Percentiles rank a stretch among this genome's conserved stretches.
These are phyloP conservation scores for Spencermartinsiella ligniputridi DNA, from an alignment of 1,139 yeast species.

Conservation along the genomic window DNA sequence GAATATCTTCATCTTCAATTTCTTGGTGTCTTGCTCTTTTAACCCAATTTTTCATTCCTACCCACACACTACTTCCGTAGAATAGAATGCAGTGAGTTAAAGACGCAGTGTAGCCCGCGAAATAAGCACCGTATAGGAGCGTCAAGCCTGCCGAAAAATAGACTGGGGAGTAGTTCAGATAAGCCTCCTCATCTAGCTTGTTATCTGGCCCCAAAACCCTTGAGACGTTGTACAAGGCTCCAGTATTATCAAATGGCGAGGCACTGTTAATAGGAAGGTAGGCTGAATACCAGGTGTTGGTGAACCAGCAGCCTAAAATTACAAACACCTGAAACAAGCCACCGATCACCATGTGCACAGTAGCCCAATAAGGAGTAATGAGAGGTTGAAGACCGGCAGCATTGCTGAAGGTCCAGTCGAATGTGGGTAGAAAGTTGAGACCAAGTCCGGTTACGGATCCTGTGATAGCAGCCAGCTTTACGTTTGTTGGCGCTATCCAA, in stretches of 20 bases:
- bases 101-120: slow-evolving; percentile 35
- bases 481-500: slow-evolving; percentile 37
- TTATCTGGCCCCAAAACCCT: slow-evolving; percentile 38
- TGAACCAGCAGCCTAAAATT: slow-evolving; percentile 4
- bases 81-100: slow-evolving; percentile 47
- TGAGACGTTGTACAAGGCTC: slow-evolving; percentile 39
- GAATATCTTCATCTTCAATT: slow-evolving; percentile 43
- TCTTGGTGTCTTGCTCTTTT: slow-evolving; percentile 2
- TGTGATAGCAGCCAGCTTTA: slow-evolving; percentile 39
- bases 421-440: slow-evolving; percentile 41
- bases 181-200: slow-evolving; percentile 27
- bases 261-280: slow-evolving; percentile 51
- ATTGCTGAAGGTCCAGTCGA: slow-evolving; percentile 45
- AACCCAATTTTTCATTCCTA: slow-evolving; percentile 8
- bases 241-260: slow-evolving; percentile 43
- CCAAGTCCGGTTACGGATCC: slow-evolving; percentile 47
- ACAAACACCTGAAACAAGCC: slow-evolving; percentile 28
- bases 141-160: slow-evolving; percentile 34
- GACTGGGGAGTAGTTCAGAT: slow-evolving; percentile 43
- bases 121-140: slow-evolving; percentile 31
- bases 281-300: slow-evolving; percentile 36
- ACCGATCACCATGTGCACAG: slow-evolving; percentile 36
- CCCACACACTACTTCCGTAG: slow-evolving; percentile 10
- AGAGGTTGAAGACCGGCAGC: slow-evolving; percentile 28
- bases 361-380: slow-evolving; percentile 43